Base-by-base conservation (phyloP, 768 basidiomycete genomes). In the Auricularia heimuer region DNA sequence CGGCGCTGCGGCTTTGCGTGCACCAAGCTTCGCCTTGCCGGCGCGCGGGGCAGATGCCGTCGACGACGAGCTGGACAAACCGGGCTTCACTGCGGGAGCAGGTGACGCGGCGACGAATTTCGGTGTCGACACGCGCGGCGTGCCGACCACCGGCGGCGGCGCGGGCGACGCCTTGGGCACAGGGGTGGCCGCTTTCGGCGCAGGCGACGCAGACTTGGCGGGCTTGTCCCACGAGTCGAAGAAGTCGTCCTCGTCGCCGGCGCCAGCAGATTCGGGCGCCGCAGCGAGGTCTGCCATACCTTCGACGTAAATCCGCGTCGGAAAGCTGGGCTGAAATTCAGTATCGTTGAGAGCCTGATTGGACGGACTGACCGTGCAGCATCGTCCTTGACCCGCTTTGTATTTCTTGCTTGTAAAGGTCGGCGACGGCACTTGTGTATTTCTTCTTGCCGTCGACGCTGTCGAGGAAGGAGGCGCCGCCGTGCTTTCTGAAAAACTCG, bases 171-270 rank as follows among this genome's bases (percentile, higher is more conserved):
- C 70, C 7, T 42, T 42, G 39, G 78, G 65, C n/a, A 74, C 58
- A 2, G 73, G 61, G 16, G 70, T 14, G 34, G 68, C 29, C 7
- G 80, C 65, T 65, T 77, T 76, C 3, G 80, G 71, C 14, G 83
- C 80, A 1, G 83, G 67, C 72, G 82, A 85, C 3, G 83, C 82
- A 6, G 83, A 82, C 39, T 60, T 75, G 21, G 80, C 76, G 1
- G 92, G 88, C 73, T 96, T 96, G 68, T 95, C 94, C 95, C 96
- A 98, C 34, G 92, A 90, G 60, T 92, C 87, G 77, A 98, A 99
- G 77, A 99, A 99, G 73, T 98, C 95, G 8, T 97, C 95, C 63
- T 93, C 93, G 0, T 78, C 77, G 54, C 81, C 79, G 66, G 73
- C 73, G 64, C 76, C 79, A 3, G 68, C 65, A 14, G 66, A 36